Conservation (phyloP, 2,329 filamentous ascomycete species). For the Cadophora gregata region DNA sequence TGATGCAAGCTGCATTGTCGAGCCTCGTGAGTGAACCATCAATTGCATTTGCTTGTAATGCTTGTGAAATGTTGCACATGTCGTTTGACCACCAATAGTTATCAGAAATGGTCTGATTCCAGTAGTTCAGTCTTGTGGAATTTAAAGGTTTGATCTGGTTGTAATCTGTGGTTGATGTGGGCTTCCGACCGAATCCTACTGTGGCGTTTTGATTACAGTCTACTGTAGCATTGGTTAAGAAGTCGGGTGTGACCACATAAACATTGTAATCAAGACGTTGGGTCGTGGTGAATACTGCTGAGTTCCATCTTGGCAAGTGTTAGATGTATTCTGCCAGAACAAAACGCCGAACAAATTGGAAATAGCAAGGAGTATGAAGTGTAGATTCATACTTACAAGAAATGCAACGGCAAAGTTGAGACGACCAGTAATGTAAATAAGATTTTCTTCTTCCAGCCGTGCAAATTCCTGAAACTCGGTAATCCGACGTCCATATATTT, state of each 20-base stretch:
- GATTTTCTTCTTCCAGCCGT: slow-evolving; percentile 30
- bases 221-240: slow-evolving; percentile 22
- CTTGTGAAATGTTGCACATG: slow-evolving; percentile 18
- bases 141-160: background rate
- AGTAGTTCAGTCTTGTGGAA: background rate
- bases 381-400: slow-evolving; percentile 34
- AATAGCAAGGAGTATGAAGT: too few relatives aligned
- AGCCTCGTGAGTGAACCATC: slow-evolving; percentile 24
- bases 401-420: slow-evolving; percentile 37
- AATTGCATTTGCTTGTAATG: slow-evolving; percentile 21
- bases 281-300: slow-evolving; percentile 33
- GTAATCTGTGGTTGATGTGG: background rate
- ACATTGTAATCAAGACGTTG: slow-evolving; percentile 35
- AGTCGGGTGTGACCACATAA: slow-evolving; percentile 31
- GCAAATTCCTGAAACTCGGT: slow-evolving; percentile 49
- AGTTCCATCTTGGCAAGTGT: slow-evolving; percentile 30
- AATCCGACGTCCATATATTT: slow-evolving; percentile 54
- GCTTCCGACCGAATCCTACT: background rate
- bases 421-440: slow-evolving; percentile 29
- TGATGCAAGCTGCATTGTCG: slow-evolving; percentile 34
- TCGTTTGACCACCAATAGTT: slow-evolving; percentile 21
- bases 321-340: background rate
- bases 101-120: background rate
- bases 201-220: slow-evolving; percentile 26
- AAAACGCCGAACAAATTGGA: too few relatives aligned